phyloP scores from a whole-genome alignment of 352 stramenopile species.

The Phytophthora aleatoria region DNA sequence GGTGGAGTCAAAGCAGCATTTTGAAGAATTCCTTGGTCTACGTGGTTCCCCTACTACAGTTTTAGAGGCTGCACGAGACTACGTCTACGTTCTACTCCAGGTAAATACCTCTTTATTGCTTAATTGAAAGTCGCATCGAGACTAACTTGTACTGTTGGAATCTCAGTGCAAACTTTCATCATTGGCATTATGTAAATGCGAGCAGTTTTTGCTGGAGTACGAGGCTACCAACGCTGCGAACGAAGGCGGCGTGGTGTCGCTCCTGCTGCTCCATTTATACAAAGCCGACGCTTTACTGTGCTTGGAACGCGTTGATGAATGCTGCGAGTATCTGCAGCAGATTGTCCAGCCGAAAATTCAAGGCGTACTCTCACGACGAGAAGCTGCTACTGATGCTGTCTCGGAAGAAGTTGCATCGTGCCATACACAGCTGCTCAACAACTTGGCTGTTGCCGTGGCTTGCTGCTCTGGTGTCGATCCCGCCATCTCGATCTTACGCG shows the following conservation, averaged over 20 bases:
- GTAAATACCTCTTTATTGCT: conserved; percentile 22
- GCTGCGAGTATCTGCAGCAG: conserved; percentile 43
- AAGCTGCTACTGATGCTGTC: background rate
- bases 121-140: background rate
- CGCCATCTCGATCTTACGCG: conserved; percentile 48
- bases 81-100: conserved; percentile 72
- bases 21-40: conserved; percentile 36
- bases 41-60: background rate
- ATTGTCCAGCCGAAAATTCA: conserved; percentile 38
- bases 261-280: conserved; percentile 57
- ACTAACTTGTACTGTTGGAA: background rate
- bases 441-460: conserved; percentile 60
- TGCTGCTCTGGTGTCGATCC: conserved; percentile 46
- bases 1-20: conserved; percentile 45
- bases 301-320: conserved; percentile 73
- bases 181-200: conserved; percentile 51
- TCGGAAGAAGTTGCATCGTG: conserved; percentile 38
- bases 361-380: conserved; percentile 9
- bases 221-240: background rate
- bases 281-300: conserved; percentile 79
- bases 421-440: conserved; percentile 76
- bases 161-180: conserved; percentile 54
- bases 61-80: conserved; percentile 36
- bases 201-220: conserved; percentile 31
- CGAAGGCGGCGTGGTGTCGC: background rate